Percentiles rank a stretch among this genome's conserved stretches.
Evolutionary conservation across 2,329 filamentous ascomycete genomes (phyloP).

Genomic region (Clarireedia hainanense): DNA sequence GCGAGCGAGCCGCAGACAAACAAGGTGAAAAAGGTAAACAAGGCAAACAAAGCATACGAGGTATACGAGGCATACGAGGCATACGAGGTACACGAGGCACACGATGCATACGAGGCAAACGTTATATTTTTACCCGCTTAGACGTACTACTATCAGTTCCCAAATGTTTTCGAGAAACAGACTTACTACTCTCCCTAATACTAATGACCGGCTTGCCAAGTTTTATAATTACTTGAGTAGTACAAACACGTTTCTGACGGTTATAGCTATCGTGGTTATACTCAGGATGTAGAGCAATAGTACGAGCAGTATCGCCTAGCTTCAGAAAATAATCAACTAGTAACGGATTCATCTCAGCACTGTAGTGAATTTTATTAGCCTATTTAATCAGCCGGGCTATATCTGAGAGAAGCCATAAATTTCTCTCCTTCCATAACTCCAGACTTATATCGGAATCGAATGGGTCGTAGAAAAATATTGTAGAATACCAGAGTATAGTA

Average conservation of each 20-base stretch:
- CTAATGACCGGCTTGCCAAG: no score
- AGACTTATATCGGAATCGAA: neutral
- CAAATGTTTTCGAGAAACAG: neutral
- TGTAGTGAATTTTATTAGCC: neutral
- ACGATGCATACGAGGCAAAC: no score
- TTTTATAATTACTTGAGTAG: neutral
- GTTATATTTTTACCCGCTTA: neutral
- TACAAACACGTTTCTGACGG: neutral
- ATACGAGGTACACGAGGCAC: no score
- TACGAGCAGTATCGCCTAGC: neutral
- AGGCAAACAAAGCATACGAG: no score
- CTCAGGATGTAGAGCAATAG: neutral
- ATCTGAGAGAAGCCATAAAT: neutral
- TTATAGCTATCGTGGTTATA: neutral
- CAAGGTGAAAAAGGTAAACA: no score
- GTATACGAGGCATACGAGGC: no score
- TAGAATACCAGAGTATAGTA: neutral
- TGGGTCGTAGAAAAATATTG: neutral
- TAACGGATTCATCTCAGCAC: neutral
- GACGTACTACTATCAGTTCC: neutral
- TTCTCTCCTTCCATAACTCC: neutral
- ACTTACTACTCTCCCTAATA: neutral
- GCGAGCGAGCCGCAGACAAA: no score
- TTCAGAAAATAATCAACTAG: neutral
- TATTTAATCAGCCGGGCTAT: neutral